Evolutionary conservation across 2,329 filamentous ascomycete species (phyloP), one percentile per base, ranked within the genome.

Genomic region (Leptographium flavum): DNA sequence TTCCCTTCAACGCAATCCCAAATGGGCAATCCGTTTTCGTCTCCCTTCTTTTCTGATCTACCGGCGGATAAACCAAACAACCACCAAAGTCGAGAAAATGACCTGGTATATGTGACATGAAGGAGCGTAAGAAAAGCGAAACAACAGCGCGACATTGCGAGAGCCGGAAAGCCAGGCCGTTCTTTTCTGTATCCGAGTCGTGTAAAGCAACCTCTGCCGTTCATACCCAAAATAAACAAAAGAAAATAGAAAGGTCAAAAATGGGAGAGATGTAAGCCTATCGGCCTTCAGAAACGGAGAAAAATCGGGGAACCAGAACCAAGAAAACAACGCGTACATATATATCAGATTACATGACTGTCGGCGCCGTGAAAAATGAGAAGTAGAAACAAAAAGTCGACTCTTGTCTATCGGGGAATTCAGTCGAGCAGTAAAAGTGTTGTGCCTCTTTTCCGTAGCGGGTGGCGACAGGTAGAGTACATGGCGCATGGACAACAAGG

Each of bases 341-440:
- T 45, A 43, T 39, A 41, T 42, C 46, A 30, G 41, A 44, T 37
- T 50, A 47, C 47, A 49, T 43, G 28, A 27, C 43, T 41, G 35
- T 37, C 44, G 36, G 35, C 42, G 19, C 39, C 27, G 30, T 32
- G n/a, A 40, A 32, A 22, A 25, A 30, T 31, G 23, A 28, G 35
- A 14, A 37, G 41, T 13, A 15, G 33, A 23, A 32, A 32, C 11
- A n/a, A 2, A 30, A 36, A 36, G 28, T 23, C 3, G 35, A n/a
- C 22, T 45, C 42, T 44, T 47, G 46, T 51, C 49, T 51, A 51
- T 51, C 32, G 35, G 27, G 33, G 21, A 30, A 39, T 46, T 27
- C 47, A 33, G 41, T 43, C 15, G 32, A 43, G 40, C 39, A 27
- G 37, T 42, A 32, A 37, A 43, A 19, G 43, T 15, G 33, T 21